These are phyloP conservation scores for Vickermania ingenoplastis DNA, from an alignment of 208 protist genomes.

Conservation along the genomic window DNA sequence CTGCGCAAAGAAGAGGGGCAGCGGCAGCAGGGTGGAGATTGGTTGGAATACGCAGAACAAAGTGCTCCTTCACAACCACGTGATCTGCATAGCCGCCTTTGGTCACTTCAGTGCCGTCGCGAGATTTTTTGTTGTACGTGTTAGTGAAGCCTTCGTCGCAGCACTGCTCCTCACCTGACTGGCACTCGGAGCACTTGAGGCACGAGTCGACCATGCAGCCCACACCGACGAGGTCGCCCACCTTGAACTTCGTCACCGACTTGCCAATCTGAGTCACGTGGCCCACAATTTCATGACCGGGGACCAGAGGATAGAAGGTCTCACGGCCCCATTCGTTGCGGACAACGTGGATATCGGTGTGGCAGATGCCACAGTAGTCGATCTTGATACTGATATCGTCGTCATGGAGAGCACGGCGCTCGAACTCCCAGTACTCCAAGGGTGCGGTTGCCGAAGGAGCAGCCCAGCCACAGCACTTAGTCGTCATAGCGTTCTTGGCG, in stretches of 20 bases:
- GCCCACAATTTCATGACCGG: slow-evolving; percentile 73
- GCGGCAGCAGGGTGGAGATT: slow-evolving; percentile 44
- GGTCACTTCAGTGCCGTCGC: slow-evolving; percentile 27
- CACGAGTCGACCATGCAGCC: slow-evolving; percentile 88
- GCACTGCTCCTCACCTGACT: slow-evolving; percentile 62
- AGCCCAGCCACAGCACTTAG: slow-evolving; percentile 16
- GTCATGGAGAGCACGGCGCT: slow-evolving; percentile 24
- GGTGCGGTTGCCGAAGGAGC: slow-evolving; percentile 24
- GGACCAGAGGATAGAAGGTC: slow-evolving; percentile 44
- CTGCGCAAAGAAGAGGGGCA: slow-evolving; percentile 84
- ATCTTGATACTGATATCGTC: slow-evolving; percentile 70
- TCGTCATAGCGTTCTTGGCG: too few relatives aligned
- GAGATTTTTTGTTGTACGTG: slow-evolving; percentile 48
- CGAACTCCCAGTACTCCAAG: slow-evolving; percentile 26
- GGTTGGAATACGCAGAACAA: slow-evolving; percentile 56
- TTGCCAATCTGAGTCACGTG: slow-evolving; percentile 49
- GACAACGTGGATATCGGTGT: slow-evolving; percentile 65
- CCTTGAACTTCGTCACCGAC: slow-evolving; percentile 65
- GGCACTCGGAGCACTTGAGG: slow-evolving; percentile 43
- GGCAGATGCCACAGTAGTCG: slow-evolving; percentile 74
- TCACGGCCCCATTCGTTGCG: slow-evolving; percentile 43
- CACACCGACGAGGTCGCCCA: slow-evolving; percentile 75
- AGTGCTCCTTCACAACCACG: slow-evolving; percentile 55
- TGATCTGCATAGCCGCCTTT: slow-evolving; percentile 63
- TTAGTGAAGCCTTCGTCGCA: slow-evolving; percentile 34